A percentile compares a stretch with the other conserved stretches of the same genome.
These are phyloP conservation scores for Coemansia sp. DNA, from an alignment of 192 early-diverging fungal genomes.

Conservation along the genomic window DNA sequence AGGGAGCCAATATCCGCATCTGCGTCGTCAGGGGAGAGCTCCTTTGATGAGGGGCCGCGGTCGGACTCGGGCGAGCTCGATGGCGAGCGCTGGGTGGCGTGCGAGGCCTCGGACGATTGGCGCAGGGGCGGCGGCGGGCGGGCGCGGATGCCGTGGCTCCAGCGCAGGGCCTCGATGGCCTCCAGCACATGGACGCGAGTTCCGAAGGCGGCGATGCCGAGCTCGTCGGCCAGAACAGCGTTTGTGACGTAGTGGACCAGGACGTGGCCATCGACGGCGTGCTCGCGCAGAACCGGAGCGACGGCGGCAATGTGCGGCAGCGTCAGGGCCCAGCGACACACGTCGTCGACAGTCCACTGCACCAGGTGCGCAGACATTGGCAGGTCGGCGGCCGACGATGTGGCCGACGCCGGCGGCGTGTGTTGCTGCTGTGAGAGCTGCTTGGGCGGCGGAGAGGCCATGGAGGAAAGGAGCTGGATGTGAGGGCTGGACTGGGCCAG, in stretches of 20 bases:
- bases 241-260: constrained; percentile 52
- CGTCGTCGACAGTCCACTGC: constrained; percentile 46
- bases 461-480: neutral
- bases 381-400: constrained; percentile 8
- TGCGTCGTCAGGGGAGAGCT: constrained; percentile 24
- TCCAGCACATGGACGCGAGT: constrained; percentile 50
- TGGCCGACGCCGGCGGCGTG: constrained; percentile 13
- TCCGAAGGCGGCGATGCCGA: constrained; percentile 50
- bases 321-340: constrained; percentile 32
- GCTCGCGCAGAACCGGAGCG: constrained; percentile 30
- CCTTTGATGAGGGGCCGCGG: constrained; percentile 22
- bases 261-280: constrained; percentile 54
- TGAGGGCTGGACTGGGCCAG: neutral
- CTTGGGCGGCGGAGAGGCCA: constrained; percentile 2
- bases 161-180: constrained; percentile 51
- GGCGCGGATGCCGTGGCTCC: constrained; percentile 29
- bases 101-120: constrained; percentile 10
- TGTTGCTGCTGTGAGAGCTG: neutral
- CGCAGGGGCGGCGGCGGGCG: constrained; percentile 19
- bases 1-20: neutral
- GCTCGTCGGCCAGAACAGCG: constrained; percentile 50
- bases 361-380: constrained; percentile 12
- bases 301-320: constrained; percentile 28
- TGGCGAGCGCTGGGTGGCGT: constrained; percentile 2
- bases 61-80: constrained; percentile 26